Conservation (phyloP, 1,284 basidiomycete genomes). For the Leccinum insolens region DNA sequence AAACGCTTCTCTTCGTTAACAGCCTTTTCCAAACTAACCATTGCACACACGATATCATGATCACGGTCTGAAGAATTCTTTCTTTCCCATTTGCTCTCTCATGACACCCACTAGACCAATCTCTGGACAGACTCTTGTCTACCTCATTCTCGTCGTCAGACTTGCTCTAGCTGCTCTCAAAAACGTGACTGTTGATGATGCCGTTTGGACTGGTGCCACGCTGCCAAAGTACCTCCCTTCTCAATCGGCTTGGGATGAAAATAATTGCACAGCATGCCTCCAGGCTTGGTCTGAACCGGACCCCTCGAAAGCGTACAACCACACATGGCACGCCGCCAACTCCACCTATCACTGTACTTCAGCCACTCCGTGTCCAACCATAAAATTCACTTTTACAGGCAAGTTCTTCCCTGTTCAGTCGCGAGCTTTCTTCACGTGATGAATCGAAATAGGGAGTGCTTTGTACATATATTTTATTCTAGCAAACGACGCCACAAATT, state of each 20-base stretch:
- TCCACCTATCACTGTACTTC: not conserved
- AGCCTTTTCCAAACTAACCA: not conserved
- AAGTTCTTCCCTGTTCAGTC: not conserved
- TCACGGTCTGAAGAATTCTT: not conserved
- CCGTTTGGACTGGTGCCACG: not conserved
- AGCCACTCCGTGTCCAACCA: not conserved
- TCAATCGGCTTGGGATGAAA: not conserved
- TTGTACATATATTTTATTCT: slow-evolving; percentile 26
- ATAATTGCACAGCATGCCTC: not conserved
- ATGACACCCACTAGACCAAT: not conserved
- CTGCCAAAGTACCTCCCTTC: not conserved
- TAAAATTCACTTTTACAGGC: slow-evolving; percentile 22
- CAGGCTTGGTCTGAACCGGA: not conserved
- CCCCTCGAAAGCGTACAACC: not conserved
- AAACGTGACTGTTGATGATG: not conserved
- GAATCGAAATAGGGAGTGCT: slow-evolving; percentile 9
- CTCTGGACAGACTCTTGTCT: not conserved
- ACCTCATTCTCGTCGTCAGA: not conserved
- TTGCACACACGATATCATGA: not conserved
- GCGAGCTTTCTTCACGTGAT: not conserved
- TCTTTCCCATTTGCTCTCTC: not conserved
- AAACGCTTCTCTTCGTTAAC: not conserved
- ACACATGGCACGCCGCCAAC: not conserved
- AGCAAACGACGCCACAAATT: not conserved
- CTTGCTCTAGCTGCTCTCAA: not conserved